A percentile compares a stretch with the other conserved stretches of the same genome.
Evolutionary conservation across 176 grass and related monocot genomes (phyloP).

Genomic region (Luzula sylvatica): DNA sequence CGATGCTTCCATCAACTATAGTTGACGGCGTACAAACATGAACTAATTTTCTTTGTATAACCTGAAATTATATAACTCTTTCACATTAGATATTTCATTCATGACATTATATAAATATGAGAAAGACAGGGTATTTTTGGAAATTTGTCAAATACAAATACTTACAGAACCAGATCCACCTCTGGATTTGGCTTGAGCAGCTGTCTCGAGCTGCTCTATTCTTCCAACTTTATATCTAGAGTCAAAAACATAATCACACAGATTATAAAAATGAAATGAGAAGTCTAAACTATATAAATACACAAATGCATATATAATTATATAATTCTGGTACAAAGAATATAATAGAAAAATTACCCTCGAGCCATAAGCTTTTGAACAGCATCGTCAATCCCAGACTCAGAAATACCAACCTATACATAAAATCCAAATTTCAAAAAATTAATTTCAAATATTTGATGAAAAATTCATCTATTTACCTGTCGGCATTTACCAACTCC

Average conservation of each 20-base stretch:
- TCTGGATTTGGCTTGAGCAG: slow-evolving; percentile 70
- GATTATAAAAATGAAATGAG: too few species aligned
- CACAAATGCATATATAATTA: too few species aligned
- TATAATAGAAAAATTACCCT: slow-evolving; percentile 44
- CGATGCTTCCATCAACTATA: slow-evolving; percentile 49
- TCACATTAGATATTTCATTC: slow-evolving; percentile 16
- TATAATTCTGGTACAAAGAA: too few species aligned
- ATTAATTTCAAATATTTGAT: slow-evolving; percentile 4
- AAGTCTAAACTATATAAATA: too few species aligned
- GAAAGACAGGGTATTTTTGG: background rate
- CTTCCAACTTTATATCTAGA: slow-evolving; percentile 93
- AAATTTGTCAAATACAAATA: background rate
- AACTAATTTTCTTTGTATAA: slow-evolving; percentile 79
- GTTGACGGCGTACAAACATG: slow-evolving; percentile 77
- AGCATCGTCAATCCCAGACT: slow-evolving; percentile 81
- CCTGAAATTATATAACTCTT: slow-evolving; percentile 41
- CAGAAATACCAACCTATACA: slow-evolving; percentile 86
- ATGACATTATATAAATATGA: slow-evolving; percentile 17
- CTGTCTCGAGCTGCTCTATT: slow-evolving; percentile 91
- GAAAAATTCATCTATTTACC: slow-evolving; percentile 28
- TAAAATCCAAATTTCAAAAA: slow-evolving; percentile 4
- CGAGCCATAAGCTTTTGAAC: slow-evolving; percentile 69
- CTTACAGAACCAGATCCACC: slow-evolving; percentile 78
- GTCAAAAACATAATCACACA: slow-evolving; percentile 19
- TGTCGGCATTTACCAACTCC: slow-evolving; percentile 96